Base-by-base conservation (phyloP, 2,329 filamentous ascomycete genomes). In the Neonectria punicea region DNA sequence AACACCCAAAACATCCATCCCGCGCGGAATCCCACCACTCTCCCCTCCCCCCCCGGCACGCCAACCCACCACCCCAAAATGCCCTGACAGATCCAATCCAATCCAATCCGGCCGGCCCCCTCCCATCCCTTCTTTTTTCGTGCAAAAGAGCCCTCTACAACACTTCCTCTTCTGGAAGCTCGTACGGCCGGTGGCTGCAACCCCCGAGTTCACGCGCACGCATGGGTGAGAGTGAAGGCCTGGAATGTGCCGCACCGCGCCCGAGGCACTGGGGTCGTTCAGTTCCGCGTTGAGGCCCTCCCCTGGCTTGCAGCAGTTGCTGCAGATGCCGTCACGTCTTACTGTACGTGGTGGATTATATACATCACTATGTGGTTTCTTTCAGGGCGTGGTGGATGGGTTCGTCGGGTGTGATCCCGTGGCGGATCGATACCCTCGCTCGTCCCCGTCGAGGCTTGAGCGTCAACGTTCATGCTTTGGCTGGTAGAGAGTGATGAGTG, bases 11-110 rank as follows among this genome's bases (percentile, higher is more conserved):
- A 7, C 56, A 50, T 58, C 28, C 53, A 58, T 63, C 60, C 60
- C 55, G 47, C 61, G 47, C 47, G 55, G 61, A 50, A 65, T 55
- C 39, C 50, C 58, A 61, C 53, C 51, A 47, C 58, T 39, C 36
- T 16, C 6, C 36, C 36, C 16, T 16, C 44, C 43, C 43, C 56
- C 30, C 25, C 30, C n/a, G 51, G 44, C 44, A 39, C 51, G 11
- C 41, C 53, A 47, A 8, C 36, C 39, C 39, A 43, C 39, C 39
- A 41, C 34, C 44, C 56, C 51, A 53, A n/a, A 18, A 39, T 16
- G 58, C 51, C 54, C 53, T 65, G 58, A 65, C 53, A 61, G 53
- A 61, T 62, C 61, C 55, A 59, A 51, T 58, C 50, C 49, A 60
- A 58, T 57, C 36, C 55, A 59, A 55, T 58, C 46, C 50, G 58